Evolutionary conservation across 495 filamentous ascomycete species (phyloP).

Genomic region (Glutinoglossum americanum): DNA sequence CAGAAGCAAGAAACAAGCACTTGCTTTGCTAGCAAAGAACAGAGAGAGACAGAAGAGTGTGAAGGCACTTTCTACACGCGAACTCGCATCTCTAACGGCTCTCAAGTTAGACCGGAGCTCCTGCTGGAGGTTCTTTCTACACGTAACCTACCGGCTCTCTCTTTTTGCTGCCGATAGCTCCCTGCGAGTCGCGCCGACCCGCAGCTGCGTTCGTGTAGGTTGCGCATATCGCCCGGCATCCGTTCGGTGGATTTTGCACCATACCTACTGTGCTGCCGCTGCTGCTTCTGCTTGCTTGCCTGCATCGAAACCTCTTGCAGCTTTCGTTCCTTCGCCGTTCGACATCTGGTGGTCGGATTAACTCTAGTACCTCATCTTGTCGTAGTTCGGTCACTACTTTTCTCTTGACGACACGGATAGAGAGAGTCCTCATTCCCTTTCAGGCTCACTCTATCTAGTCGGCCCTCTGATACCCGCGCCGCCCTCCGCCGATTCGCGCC

Average conservation of each 20-base stretch:
- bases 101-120: background rate
- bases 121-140: background rate
- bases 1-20: constrained; percentile 1
- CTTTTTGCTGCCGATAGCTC: background rate
- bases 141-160: background rate
- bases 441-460: background rate
- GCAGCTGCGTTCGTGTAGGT: constrained; percentile 1
- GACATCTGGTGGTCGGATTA: constrained; percentile 1
- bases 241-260: background rate
- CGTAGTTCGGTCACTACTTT: constrained; percentile 1
- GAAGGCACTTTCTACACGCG: background rate
- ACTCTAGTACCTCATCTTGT: background rate
- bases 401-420: background rate
- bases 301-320: constrained; percentile 1
- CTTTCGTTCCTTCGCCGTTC: background rate
- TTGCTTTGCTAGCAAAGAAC: background rate
- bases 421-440: background rate
- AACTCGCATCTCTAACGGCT: background rate
- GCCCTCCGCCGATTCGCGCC: constrained; percentile 2
- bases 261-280: background rate
- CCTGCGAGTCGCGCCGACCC: constrained; percentile 1
- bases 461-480: background rate
- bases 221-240: constrained; percentile 2
- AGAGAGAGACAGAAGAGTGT: background rate
- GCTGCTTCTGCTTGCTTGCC: background rate